Percentiles rank a stretch among this genome's conserved stretches.
phyloP scores from a whole-genome alignment of 2,329 filamentous ascomycete species.

The Dothistroma pini region DNA sequence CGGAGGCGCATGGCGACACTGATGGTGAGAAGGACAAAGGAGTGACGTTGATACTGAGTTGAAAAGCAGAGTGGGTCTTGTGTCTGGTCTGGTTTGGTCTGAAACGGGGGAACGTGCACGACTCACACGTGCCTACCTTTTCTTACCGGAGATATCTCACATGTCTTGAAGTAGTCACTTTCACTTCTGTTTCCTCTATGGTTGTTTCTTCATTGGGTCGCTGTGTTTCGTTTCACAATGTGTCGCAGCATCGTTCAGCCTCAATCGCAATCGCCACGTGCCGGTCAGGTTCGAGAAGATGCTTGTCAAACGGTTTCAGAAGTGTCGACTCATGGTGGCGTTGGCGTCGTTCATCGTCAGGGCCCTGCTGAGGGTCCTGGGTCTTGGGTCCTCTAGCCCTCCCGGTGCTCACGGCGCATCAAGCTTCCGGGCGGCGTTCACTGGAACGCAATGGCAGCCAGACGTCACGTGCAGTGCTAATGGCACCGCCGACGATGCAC shows the following conservation, averaged over 20 bases:
- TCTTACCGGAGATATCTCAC: background rate
- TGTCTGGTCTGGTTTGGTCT: background rate
- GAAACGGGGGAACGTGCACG: constrained; percentile 1
- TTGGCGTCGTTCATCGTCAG: constrained; percentile 1
- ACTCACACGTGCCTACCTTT: background rate
- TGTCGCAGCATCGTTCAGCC: background rate
- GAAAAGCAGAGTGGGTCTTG: constrained; percentile 6
- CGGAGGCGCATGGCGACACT: background rate
- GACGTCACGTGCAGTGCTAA: background rate
- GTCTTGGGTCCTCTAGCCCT: too few species aligned
- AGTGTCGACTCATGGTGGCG: constrained; percentile 7
- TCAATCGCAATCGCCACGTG: background rate
- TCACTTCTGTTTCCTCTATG: background rate
- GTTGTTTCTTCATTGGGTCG: background rate
- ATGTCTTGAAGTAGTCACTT: background rate
- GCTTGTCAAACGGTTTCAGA: constrained; percentile 4
- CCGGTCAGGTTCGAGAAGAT: background rate
- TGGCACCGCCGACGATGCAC: background rate
- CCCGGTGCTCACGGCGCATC: background rate
- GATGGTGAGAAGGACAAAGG: background rate
- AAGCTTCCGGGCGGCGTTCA: background rate
- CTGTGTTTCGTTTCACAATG: constrained; percentile 1
- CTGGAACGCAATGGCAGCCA: background rate
- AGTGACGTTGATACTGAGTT: constrained; percentile 9
- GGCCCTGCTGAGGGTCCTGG: constrained; percentile 12